Evolutionary conservation across 352 stramenopile species (phyloP), one percentile per base, ranked within the genome.

Genomic region (Phytophthora foliorum): DNA sequence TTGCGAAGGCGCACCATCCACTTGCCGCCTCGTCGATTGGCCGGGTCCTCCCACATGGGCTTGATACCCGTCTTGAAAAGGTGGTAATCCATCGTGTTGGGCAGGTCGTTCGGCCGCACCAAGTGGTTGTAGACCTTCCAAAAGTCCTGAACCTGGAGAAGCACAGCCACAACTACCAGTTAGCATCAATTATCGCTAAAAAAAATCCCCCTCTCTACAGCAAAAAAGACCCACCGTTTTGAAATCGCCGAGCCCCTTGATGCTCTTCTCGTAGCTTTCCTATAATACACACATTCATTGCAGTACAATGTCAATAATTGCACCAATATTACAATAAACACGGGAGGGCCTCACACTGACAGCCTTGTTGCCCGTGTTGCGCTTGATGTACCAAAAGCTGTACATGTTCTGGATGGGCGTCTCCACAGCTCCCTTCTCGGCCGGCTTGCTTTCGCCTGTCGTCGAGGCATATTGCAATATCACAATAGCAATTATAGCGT

Each of bases 61-160:
- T 97, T 98, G 66, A 98, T 98, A 34, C 93, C 94, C 3, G 94
- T 91, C 73, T 97, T 97, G 64, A 98, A 98, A 29, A 98, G 77
- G 61, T 98, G 91, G 61, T 97, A 97, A 63, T 98, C 94, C 79
- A 96, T 97, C 4, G 86, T 92, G 71, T 93, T 96, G 24, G 83
- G 80, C 13, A 98, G 77, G 53, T 98, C 91, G 74, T 97, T 97
- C 19, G 94, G 92, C 31, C 94, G 87, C 45, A 96, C 78, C 52
- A 98, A 79, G 67, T 98, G 90, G 67, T 98, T 97, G 78, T 98
- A 98, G 31, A 98, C 81, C 38, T 84, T 86, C 92, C 94, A 98
- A 71, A 98, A 98, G 52, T 90, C 90, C 78, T 98, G 90, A 42
- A 98, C 89, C 77, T 92, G 24, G 21, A 57, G 39, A 36, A 58